Conservation (phyloP, 208 protist species). For the Leishmania lainsoni region DNA sequence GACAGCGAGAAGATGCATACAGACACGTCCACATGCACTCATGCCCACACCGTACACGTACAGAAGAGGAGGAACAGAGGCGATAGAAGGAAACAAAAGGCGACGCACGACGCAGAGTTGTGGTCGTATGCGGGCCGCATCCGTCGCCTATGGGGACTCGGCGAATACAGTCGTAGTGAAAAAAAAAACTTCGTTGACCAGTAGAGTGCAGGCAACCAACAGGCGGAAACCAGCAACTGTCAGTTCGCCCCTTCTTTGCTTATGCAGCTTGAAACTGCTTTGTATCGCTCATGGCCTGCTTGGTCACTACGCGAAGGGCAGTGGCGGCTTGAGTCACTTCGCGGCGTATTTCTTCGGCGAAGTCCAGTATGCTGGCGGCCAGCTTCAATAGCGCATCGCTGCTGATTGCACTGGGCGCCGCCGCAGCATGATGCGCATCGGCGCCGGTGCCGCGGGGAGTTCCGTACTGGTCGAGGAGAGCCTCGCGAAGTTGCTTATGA, state of each 20-base stretch:
- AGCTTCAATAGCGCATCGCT: constrained; percentile 49
- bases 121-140: not conserved
- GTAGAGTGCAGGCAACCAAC: not conserved
- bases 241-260: too few species aligned
- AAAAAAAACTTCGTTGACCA: not conserved
- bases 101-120: not conserved
- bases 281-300: constrained; percentile 36
- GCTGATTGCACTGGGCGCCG: not conserved
- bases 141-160: not conserved
- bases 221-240: not conserved
- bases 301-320: constrained; percentile 37
- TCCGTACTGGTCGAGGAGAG: constrained; percentile 39
- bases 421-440: not conserved
- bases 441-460: not conserved
- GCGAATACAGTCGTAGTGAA: not conserved
- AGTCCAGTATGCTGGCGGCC: constrained; percentile 76
- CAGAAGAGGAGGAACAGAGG: not conserved
- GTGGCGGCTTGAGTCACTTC: constrained; percentile 52
- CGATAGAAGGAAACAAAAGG: not conserved
- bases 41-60: not conserved
- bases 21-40: not conserved
- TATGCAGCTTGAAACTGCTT: not conserved
- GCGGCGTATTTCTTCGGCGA: constrained; percentile 61
- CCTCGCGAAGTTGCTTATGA: constrained; percentile 18
- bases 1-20: not conserved